Evolutionary conservation across 768 basidiomycete species (phyloP), one percentile per base, ranked within the genome.

Genomic region (Boletus sp.): DNA sequence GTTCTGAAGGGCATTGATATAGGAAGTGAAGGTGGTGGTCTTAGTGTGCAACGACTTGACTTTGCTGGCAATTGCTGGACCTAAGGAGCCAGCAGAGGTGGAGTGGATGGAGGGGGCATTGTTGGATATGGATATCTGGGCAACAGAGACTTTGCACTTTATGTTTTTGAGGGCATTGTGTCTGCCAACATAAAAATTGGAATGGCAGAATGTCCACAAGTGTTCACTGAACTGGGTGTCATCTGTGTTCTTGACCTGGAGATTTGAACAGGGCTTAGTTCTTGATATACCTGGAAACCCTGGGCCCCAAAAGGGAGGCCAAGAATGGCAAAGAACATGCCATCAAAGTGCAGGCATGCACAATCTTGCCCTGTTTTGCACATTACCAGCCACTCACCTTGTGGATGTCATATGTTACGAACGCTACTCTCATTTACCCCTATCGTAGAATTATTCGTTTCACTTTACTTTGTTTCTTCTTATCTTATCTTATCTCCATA

Each of bases 211-310:
- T 1, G 77, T 81, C 79, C 79, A 80, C 35, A 75, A 70, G 57
- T 83, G 81, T 58, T 83, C 82, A 52, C 83, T 82, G 54, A 79
- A 91, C 58, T 84, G 82, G 66, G 82, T 77, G 61, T 91, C 91
- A 58, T 93, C 93, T 2, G 84, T 85, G 63, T 90, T 92, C 72
- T 94, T 95, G n/a, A n/a, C n/a, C n/a, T n/a, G n/a, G n/a, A n/a
- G n/a, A n/a, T n/a, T n/a, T n/a, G n/a, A n/a, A n/a, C n/a, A n/a
- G n/a, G n/a, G n/a, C n/a, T n/a, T n/a, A n/a, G n/a, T n/a, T n/a
- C n/a, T n/a, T n/a, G n/a, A n/a, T n/a, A n/a, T n/a, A n/a, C n/a
- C n/a, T n/a, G 50, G 53, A 33, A 40, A 30, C 43, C 55, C 27
- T 55, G 37, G 56, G 61, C 46, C 50, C 54, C 27, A 11, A 53